These are phyloP conservation scores for Tuber brumale DNA, from an alignment of 495 filamentous ascomycete genomes.

Conservation along the genomic window DNA sequence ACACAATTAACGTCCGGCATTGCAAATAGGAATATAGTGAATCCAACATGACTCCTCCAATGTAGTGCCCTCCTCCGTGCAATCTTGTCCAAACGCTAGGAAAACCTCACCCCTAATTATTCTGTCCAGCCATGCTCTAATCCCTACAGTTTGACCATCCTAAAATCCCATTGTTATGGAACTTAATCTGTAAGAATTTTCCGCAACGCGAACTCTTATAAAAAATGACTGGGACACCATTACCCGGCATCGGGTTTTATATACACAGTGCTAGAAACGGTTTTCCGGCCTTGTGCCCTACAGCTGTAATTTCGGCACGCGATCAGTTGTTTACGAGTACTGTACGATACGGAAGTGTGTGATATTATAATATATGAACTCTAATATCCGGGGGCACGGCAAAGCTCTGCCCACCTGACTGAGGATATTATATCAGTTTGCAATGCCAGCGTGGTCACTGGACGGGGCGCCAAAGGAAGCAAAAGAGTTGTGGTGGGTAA, in stretches of 20 bases:
- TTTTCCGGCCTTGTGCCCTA: not conserved
- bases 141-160: not conserved
- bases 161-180: not conserved
- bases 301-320: not conserved
- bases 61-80: not conserved
- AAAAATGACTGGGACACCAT: not conserved
- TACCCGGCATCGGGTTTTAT: not conserved
- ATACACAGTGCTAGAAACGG: not conserved
- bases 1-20: no score
- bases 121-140: not conserved
- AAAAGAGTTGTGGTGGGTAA: no score
- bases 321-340: not conserved
- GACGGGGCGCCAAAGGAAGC: no score
- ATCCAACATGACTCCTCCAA: no score
- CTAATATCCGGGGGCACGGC: not conserved
- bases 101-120: not conserved
- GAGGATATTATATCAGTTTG: no score
- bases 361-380: not conserved
- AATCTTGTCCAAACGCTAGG: not conserved
- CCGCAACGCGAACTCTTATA: no score
- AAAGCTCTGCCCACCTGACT: not conserved
- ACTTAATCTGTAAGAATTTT: not conserved
- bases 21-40: no score
- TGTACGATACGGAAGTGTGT: no score
- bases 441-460: no score